Conservation (phyloP, 331 rosid genomes). For the Malus hybrid region DNA sequence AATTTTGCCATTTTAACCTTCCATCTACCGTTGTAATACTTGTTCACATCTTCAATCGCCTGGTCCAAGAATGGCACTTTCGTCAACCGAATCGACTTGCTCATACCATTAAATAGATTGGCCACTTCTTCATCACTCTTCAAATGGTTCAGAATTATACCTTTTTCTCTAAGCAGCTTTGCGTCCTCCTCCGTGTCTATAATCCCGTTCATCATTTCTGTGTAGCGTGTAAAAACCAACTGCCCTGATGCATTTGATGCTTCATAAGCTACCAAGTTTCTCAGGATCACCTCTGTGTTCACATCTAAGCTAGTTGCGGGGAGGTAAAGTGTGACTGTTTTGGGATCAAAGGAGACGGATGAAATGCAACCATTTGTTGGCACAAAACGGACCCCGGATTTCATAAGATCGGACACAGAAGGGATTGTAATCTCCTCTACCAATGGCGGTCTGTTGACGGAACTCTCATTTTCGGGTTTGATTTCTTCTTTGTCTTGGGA, state of each 20-base stretch:
- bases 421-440: slow-evolving; percentile 69
- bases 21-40: slow-evolving; percentile 45
- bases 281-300: slow-evolving; percentile 43
- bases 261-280: slow-evolving; percentile 75
- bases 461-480: slow-evolving; percentile 24
- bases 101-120: slow-evolving; percentile 69
- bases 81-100: slow-evolving; percentile 52
- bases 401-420: slow-evolving; percentile 38
- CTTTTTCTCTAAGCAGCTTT: slow-evolving; percentile 41
- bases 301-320: slow-evolving; percentile 48
- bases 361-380: slow-evolving; percentile 40
- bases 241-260: slow-evolving; percentile 55
- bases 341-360: slow-evolving; percentile 38
- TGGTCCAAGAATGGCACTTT: slow-evolving; percentile 59
- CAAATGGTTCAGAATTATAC: slow-evolving; percentile 52
- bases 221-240: slow-evolving; percentile 53
- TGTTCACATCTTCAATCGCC: slow-evolving; percentile 68
- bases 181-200: slow-evolving; percentile 67
- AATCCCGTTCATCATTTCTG: slow-evolving; percentile 69
- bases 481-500: slow-evolving; percentile 28
- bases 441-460: slow-evolving; percentile 40
- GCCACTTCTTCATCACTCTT: slow-evolving; percentile 65
- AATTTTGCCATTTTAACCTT: slow-evolving; percentile 42
- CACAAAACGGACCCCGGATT: slow-evolving; percentile 39
- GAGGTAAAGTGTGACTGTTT: slow-evolving; percentile 38